phyloP scores from a whole-genome alignment of 139 green algal genomes.

The Chlorella sp. region DNA sequence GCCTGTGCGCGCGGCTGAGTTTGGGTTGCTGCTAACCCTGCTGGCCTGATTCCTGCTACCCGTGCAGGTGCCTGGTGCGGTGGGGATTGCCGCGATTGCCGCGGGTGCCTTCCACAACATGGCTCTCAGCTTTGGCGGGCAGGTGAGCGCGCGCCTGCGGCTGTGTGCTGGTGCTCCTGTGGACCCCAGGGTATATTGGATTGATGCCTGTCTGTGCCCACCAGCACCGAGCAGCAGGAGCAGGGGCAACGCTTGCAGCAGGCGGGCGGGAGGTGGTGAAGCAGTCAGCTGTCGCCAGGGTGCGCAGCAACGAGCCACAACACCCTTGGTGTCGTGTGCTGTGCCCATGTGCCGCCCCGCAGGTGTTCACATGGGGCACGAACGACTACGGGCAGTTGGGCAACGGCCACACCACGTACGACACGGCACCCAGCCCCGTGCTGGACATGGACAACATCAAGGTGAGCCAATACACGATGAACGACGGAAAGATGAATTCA shows the following conservation, averaged over 20 bases:
- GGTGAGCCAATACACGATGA: no score
- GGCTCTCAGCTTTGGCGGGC: conserved; percentile 46
- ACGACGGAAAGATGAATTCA: no score
- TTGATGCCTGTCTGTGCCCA: no score
- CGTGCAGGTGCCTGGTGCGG: conserved; percentile 36
- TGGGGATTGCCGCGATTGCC: conserved; percentile 54
- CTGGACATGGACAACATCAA: conserved; percentile 34
- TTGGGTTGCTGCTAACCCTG: no score
- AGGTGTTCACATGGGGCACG: conserved; percentile 59
- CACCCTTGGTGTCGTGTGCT: not conserved
- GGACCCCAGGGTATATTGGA: no score
- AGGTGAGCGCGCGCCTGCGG: conserved; percentile 18
- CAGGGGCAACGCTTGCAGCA: no score
- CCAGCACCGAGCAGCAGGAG: no score
- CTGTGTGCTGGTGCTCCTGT: no score
- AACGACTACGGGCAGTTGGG: conserved; percentile 89
- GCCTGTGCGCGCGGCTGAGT: no score
- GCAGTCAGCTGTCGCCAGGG: no score
- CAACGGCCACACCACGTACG: conserved; percentile 71
- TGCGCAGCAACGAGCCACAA: no score
- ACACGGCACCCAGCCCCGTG: conserved; percentile 34
- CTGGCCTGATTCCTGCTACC: conserved; percentile 26
- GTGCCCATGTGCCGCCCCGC: not conserved
- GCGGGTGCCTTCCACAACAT: conserved; percentile 88
- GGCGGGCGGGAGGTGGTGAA: no score